These are phyloP conservation scores for Kodamaea laetipori DNA, from an alignment of 805 yeast genomes.

Conservation along the genomic window DNA sequence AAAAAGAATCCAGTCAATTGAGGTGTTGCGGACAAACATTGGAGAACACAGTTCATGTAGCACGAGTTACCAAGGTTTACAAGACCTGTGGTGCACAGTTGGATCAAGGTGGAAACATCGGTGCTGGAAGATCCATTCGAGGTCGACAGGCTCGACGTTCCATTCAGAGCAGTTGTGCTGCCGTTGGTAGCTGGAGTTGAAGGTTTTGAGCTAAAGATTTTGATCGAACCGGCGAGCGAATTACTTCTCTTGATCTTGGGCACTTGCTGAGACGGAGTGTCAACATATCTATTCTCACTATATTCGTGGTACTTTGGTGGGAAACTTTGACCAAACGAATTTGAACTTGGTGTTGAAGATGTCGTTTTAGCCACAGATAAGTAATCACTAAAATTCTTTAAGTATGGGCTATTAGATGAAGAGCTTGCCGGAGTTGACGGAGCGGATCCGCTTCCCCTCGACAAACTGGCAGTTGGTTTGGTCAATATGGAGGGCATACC, in stretches of 20 bases:
- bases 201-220: slow-evolving; percentile 4
- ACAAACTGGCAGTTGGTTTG: slow-evolving; percentile 22
- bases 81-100: slow-evolving; percentile 64
- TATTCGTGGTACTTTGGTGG: not conserved
- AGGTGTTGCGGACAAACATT: slow-evolving; percentile 76
- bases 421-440: not conserved
- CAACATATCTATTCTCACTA: not conserved
- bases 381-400: slow-evolving; percentile 31
- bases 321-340: slow-evolving; percentile 13
- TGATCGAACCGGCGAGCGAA: slow-evolving; percentile 7
- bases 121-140: not conserved
- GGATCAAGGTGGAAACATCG: slow-evolving; percentile 2
- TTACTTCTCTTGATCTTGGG: slow-evolving; percentile 7
- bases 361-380: slow-evolving; percentile 30
- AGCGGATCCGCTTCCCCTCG: slow-evolving; percentile 16
- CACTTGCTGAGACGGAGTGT: slow-evolving; percentile 10
- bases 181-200: slow-evolving; percentile 1
- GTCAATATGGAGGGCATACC: slow-evolving; percentile 16
- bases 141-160: not conserved
- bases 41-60: slow-evolving; percentile 89
- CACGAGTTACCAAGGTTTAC: slow-evolving; percentile 87
- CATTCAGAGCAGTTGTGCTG: not conserved
- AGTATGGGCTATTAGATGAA: slow-evolving; percentile 21
- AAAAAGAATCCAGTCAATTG: slow-evolving; percentile 65
- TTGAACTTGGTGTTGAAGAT: slow-evolving; percentile 22